Conservation (phyloP, 768 basidiomycete species). For the Phylloporus sp. region DNA sequence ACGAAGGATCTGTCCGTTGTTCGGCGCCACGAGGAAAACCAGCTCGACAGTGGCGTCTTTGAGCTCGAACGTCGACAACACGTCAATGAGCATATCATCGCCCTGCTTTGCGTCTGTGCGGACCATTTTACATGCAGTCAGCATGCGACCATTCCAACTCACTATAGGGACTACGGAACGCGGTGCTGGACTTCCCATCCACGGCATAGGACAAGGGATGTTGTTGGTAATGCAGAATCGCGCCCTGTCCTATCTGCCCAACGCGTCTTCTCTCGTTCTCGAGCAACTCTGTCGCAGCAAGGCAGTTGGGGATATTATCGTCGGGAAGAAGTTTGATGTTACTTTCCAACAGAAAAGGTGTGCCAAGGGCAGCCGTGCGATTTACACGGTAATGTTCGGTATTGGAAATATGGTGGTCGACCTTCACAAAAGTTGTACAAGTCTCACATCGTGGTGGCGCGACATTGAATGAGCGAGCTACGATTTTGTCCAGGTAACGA, state of each 20-base stretch:
- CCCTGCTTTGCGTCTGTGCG: conserved; percentile 24
- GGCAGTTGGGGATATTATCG: conserved; percentile 17
- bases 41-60: conserved; percentile 25
- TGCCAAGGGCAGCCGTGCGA: conserved; percentile 40
- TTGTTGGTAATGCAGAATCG: conserved; percentile 35
- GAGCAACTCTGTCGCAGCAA: conserved; percentile 38
- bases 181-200: conserved; percentile 45
- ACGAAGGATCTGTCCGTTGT: conserved; percentile 31
- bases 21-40: conserved; percentile 34
- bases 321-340: conserved; percentile 44
- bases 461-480: background rate
- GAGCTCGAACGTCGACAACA: conserved; percentile 26
- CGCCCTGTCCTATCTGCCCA: conserved; percentile 31
- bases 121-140: conserved; percentile 15
- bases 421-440: conserved; percentile 10
- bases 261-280: conserved; percentile 36
- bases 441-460: background rate
- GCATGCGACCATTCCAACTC: conserved; percentile 18
- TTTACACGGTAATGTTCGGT: conserved; percentile 7
- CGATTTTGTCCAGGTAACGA: conserved; percentile 38
- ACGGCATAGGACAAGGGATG: conserved; percentile 52
- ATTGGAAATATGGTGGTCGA: background rate
- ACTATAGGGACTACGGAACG: conserved; percentile 48
- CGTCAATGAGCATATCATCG: conserved; percentile 38
- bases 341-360: conserved; percentile 47